Percentiles rank a stretch among this genome's conserved stretches.
Conservation (phyloP, 495 filamentous ascomycete genomes). For the Xylaria sp. region DNA sequence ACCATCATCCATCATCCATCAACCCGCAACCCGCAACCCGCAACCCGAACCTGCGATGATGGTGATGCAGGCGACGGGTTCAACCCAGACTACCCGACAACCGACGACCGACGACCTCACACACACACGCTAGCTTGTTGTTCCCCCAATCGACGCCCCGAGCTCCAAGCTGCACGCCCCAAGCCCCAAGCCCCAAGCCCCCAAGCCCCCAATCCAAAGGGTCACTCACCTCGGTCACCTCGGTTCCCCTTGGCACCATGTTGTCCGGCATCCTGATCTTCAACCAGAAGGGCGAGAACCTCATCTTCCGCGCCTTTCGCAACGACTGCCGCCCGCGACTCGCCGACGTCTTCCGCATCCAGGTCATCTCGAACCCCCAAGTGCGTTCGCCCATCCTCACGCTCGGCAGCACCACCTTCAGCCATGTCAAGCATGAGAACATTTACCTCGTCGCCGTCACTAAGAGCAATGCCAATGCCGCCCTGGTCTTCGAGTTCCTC, state of each 20-base stretch:
- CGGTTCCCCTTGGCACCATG: conserved; percentile 71
- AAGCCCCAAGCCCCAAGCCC: background rate
- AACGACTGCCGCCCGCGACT: conserved; percentile 96
- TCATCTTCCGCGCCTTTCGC: conserved; percentile 98
- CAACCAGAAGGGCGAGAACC: conserved; percentile 99
- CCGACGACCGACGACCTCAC: background rate
- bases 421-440: conserved; percentile 99
- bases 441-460: conserved; percentile 98
- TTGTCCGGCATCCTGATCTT: conserved; percentile 96
- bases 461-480: conserved; percentile 99
- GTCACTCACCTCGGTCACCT: too few species aligned
- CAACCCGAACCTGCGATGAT: conserved; percentile 2
- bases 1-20: background rate
- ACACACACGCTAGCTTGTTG: background rate
- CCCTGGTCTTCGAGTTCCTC: conserved; percentile 97
- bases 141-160: background rate
- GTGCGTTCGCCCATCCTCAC: conserved; percentile 98
- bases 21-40: background rate
- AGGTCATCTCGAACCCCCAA: conserved; percentile 98
- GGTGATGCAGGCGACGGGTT: background rate
- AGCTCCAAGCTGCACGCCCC: background rate
- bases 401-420: conserved; percentile 96
- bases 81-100: background rate
- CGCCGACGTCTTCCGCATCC: conserved; percentile 98
- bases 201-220: background rate